A percentile compares a stretch with the other conserved stretches of the same genome.
Evolutionary conservation across 139 green algal genomes (phyloP).

Genomic region (Trebouxia sp.): DNA sequence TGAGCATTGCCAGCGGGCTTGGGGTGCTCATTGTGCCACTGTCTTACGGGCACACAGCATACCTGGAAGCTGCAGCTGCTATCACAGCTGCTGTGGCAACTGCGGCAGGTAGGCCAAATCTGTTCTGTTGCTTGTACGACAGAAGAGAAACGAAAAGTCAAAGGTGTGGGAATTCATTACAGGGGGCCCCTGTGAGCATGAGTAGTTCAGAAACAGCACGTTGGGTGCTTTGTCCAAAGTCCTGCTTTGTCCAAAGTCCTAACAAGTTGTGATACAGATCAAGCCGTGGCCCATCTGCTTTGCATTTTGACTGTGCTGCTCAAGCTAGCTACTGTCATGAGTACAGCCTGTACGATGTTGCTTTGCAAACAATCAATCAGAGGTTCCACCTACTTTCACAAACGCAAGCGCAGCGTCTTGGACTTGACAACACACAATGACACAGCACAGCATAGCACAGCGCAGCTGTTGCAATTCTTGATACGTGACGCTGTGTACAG

Average conservation of each 20-base stretch:
- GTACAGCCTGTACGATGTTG: too few species aligned
- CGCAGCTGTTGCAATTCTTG: background rate
- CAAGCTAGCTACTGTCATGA: too few species aligned
- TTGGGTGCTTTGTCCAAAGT: too few species aligned
- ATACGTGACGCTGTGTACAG: background rate
- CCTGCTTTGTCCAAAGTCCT: too few species aligned
- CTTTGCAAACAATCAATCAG: too few species aligned
- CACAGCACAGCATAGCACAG: background rate
- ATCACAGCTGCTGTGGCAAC: conserved; percentile 40
- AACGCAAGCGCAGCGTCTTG: too few species aligned
- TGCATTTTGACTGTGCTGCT: too few species aligned
- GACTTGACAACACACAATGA: background rate
- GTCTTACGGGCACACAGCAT: conserved; percentile 23
- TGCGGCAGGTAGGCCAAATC: conserved; percentile 30
- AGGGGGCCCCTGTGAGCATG: background rate
- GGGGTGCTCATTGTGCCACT: conserved; percentile 56
- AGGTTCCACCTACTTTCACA: too few species aligned
- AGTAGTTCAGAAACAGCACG: too few species aligned
- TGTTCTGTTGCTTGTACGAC: background rate
- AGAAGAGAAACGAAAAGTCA: background rate
- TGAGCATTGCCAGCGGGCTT: conserved; percentile 60
- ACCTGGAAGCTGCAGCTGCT: conserved; percentile 38
- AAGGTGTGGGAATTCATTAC: background rate
- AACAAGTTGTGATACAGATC: too few species aligned
- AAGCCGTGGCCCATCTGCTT: too few species aligned